A percentile compares a stretch with the other conserved stretches of the same genome.
Conservation (phyloP, 176 grass and related monocot species). For the Raddia guianensis region DNA sequence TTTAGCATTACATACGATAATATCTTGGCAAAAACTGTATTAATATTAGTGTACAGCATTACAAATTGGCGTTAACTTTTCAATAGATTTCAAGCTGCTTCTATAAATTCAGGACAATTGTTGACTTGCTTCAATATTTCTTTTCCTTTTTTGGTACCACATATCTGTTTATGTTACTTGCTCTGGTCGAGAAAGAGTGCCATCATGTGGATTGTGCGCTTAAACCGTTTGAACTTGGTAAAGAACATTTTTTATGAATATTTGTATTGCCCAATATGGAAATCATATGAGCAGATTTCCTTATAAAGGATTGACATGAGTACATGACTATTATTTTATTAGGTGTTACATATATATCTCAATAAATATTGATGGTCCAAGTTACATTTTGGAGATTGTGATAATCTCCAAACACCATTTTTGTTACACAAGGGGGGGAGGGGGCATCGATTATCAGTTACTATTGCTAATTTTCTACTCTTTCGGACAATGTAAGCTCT, state of each 20-base stretch:
- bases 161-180: not conserved
- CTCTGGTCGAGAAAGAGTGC: not conserved
- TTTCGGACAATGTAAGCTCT: not conserved
- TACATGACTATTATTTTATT: not conserved
- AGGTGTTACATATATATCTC: not conserved
- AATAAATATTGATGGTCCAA: not conserved
- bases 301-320: not conserved
- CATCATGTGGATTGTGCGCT: not conserved
- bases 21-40: not conserved
- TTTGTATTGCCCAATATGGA: not conserved
- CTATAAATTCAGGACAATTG: not conserved
- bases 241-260: not conserved
- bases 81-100: not conserved
- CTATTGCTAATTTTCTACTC: not conserved
- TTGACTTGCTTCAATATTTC: not conserved
- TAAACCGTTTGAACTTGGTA: not conserved
- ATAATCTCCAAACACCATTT: not conserved
- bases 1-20: not conserved
- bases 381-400: not conserved
- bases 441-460: not conserved
- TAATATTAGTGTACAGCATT: slow-evolving; percentile 2
- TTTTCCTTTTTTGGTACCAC: not conserved
- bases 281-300: not conserved
- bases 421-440: not conserved
- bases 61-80: not conserved